phyloP scores from a whole-genome alignment of 495 filamentous ascomycete genomes.

The Lasiosphaeria miniovina region DNA sequence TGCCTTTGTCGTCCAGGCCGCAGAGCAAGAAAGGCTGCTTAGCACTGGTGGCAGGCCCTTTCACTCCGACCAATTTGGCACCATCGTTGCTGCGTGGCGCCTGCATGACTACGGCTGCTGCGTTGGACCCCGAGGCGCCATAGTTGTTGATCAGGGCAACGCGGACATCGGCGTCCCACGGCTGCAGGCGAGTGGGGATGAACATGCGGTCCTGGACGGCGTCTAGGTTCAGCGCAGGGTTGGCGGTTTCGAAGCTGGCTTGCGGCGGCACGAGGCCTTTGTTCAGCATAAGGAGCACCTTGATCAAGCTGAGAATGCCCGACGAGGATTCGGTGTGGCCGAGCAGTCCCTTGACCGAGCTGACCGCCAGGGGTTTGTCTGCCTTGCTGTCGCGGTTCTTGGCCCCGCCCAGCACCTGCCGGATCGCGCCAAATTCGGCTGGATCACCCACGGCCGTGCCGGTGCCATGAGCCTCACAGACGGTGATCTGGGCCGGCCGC shows the following conservation, averaged over 20 bases:
- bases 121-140: conserved; percentile 31
- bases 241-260: conserved; percentile 23
- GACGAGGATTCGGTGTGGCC: conserved; percentile 53
- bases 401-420: conserved; percentile 25
- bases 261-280: not conserved
- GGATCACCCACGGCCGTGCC: conserved; percentile 19
- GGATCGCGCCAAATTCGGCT: conserved; percentile 27
- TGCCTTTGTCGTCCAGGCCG: conserved; percentile 1
- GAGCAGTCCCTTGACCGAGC: conserved; percentile 50
- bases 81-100: not conserved
- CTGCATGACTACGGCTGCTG: conserved; percentile 5
- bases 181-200: conserved; percentile 27
- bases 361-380: conserved; percentile 24
- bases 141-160: conserved; percentile 29
- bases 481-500: conserved; percentile 36
- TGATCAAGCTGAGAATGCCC: conserved; percentile 45
- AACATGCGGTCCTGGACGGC: conserved; percentile 37
- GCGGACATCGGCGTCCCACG: conserved; percentile 10
- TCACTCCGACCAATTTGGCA: not conserved
- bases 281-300: conserved; percentile 23
- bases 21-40: not conserved
- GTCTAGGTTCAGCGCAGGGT: conserved; percentile 34
- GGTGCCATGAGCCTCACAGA: conserved; percentile 44
- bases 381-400: conserved; percentile 12
- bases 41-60: not conserved